Conservation (phyloP, 768 basidiomycete genomes). For the Cyclocybe cylindracea region DNA sequence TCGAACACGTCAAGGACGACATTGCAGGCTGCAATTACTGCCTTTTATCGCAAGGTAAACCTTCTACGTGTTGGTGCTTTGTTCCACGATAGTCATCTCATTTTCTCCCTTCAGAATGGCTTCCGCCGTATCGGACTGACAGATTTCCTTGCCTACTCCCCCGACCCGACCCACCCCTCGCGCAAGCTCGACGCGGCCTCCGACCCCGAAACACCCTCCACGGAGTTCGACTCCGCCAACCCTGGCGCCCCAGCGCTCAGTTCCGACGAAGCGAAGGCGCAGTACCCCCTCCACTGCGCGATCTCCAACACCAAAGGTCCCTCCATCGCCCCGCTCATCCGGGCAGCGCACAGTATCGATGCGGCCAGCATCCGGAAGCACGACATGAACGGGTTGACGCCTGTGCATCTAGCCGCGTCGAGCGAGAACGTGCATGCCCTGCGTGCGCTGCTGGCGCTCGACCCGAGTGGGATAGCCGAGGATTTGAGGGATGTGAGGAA, state of each 20-base stretch:
- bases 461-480: not conserved
- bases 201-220: slow-evolving; percentile 2
- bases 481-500: slow-evolving; percentile 5
- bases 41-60: too few species aligned
- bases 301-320: not conserved
- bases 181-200: slow-evolving; percentile 2
- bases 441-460: slow-evolving; percentile 3
- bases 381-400: slow-evolving; percentile 4
- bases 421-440: slow-evolving; percentile 5
- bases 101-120: not conserved
- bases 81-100: not conserved
- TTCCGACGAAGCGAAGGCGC: not conserved
- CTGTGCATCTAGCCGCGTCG: slow-evolving; percentile 5
- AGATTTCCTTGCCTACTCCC: not conserved
- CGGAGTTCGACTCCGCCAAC: not conserved
- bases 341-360: not conserved
- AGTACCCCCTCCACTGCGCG: slow-evolving; percentile 8
- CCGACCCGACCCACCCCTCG: slow-evolving; percentile 21
- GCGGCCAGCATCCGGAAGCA: slow-evolving; percentile 1
- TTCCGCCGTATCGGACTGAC: too few species aligned
- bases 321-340: not conserved
- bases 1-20: too few species aligned
- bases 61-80: too few species aligned
- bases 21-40: too few species aligned
- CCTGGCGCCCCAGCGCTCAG: not conserved